phyloP scores from a whole-genome alignment of 345 rosid genomes.

The Eucalyptus pauciflora region DNA sequence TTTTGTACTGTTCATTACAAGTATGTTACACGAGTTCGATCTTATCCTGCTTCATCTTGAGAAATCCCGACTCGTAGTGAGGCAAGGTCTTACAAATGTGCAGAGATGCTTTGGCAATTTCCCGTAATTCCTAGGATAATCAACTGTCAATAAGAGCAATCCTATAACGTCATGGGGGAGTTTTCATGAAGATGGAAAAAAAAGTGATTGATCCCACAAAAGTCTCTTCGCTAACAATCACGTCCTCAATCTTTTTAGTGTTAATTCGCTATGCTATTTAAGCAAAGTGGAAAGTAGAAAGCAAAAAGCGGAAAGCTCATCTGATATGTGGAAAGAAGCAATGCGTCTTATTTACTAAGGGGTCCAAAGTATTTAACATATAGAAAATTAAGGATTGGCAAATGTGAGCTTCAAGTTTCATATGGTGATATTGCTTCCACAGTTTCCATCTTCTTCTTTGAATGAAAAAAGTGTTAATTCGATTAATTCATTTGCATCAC shows the following conservation, averaged over 20 bases:
- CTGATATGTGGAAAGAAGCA: neutral
- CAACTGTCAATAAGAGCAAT: neutral
- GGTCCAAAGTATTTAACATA: neutral
- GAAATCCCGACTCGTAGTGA: neutral
- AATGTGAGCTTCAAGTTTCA: neutral
- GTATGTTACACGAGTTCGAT: neutral
- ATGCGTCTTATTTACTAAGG: neutral
- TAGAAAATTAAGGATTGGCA: neutral
- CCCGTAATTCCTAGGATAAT: neutral
- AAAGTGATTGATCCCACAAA: neutral
- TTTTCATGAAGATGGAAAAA: neutral
- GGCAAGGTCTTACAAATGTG: neutral
- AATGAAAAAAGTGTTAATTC: too few species aligned
- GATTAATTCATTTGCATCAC: neutral
- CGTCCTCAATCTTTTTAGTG: neutral
- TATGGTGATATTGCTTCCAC: neutral
- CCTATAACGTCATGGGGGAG: neutral
- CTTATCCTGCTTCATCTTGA: neutral
- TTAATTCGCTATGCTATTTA: neutral
- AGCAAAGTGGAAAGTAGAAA: neutral
- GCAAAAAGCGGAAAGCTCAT: neutral
- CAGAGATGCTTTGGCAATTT: neutral
- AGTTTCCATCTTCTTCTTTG: neutral
- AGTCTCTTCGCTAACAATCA: neutral
- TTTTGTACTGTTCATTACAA: neutral